Evolutionary conservation across 2,329 filamentous ascomycete genomes (phyloP), one percentile per base, ranked within the genome.

Genomic region (Ampelomyces quisqualis): DNA sequence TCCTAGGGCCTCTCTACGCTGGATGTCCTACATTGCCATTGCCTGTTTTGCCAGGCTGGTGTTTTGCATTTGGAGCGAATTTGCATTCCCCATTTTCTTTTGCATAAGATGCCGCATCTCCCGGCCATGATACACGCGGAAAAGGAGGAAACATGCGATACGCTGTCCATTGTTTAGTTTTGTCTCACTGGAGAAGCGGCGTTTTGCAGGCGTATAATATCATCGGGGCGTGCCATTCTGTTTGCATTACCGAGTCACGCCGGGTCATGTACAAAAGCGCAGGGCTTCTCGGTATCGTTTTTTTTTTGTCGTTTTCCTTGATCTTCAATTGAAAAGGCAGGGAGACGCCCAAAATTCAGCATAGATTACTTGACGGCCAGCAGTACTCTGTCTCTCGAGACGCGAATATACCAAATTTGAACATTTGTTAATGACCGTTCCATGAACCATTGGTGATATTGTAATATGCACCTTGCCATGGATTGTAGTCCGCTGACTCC

Each of bases 1-100:
- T 42, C 38, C 26, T 44, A 42, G 32, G 48, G 43, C 47, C 51
- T 53, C 46, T 42, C 42, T 47, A 55, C 45, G 46, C 34, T 66
- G 59, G 62, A 62, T 61, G 62, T 64, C 51, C 58, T 65, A 56
- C 46, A 48, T 51, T 49, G 47, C 42, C 48, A 51, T 49, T 52
- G 52, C 53, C 44, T 54, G 40, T 37, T 35, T 45, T 38, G 37
- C 34, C 55, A 40, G 45, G 44, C 41, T 32, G 39, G 43, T 44
- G 53, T 56, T 43, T 51, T 61, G 63, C 62, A 63, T 65, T 58
- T 61, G 54, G 49, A 62, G 58, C 62, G 62, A 52, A 58, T 53
- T 45, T 49, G 57, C 58, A 56, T 64, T 48, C 56, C 47, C 42
- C 46, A 48, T 48, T 52, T 53, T 43, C 45, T 53, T 47, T 60